Evolutionary conservation across 2,329 filamentous ascomycete genomes (phyloP).

Genomic region (Pseudocercospora cruenta): DNA sequence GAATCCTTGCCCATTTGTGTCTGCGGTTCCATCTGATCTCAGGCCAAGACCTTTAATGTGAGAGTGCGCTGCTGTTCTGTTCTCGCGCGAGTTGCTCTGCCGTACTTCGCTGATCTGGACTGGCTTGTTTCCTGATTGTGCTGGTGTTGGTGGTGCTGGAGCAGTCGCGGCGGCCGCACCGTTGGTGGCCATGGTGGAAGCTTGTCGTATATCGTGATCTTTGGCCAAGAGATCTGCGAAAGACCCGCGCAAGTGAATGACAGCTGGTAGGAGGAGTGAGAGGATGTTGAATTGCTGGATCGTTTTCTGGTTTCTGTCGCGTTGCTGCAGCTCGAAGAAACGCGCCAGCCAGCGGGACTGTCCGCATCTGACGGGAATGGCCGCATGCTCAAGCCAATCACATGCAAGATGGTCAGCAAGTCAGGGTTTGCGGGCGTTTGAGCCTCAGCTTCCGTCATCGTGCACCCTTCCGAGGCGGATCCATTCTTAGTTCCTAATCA

Average conservation of each 20-base stretch:
- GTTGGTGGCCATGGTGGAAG: constrained; percentile 31
- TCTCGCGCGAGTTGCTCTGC: constrained; percentile 66
- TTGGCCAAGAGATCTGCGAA: neutral
- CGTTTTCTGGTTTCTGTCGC: neutral
- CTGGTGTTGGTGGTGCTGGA: constrained; percentile 28
- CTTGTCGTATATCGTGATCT: neutral
- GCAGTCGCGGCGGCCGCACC: constrained; percentile 27
- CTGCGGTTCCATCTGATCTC: constrained; percentile 81
- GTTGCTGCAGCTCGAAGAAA: neutral
- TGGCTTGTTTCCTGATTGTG: constrained; percentile 35
- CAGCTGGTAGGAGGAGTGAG: neutral
- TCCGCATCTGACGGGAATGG: too few species aligned
- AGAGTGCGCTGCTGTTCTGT: constrained; percentile 93
- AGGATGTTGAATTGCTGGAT: neutral
- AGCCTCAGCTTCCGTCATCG: neutral
- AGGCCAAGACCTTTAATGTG: constrained; percentile 96
- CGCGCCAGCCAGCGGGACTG: neutral
- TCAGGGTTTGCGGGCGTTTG: neutral
- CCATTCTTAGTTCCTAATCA: neutral
- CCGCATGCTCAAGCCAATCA: neutral
- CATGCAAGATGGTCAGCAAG: neutral
- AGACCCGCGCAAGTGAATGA: neutral
- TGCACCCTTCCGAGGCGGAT: neutral
- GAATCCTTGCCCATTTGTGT: constrained; percentile 79
- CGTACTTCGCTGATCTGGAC: constrained; percentile 43